Conservation (phyloP, 345 rosid species). For the Eucalyptus curtisii region DNA sequence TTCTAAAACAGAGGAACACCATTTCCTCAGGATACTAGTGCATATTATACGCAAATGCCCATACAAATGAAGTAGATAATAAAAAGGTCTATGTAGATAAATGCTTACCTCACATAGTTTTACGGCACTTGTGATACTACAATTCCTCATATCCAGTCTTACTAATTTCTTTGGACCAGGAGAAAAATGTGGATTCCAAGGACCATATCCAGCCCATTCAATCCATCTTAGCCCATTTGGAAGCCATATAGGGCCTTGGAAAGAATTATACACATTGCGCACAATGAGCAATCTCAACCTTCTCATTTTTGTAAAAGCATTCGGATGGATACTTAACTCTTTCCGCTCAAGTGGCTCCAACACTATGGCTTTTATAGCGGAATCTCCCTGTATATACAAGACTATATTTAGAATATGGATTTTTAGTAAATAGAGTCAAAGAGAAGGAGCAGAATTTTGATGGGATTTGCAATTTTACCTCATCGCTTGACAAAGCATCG, state of each 20-base stretch:
- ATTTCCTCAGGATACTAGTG: too few species aligned
- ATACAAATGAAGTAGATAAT: neutral
- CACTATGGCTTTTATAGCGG: neutral
- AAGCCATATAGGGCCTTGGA: neutral
- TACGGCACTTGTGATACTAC: rapidly evolving
- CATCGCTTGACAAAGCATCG: neutral
- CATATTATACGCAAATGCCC: too few species aligned
- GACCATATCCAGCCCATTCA: rapidly evolving
- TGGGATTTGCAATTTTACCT: neutral
- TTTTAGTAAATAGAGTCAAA: neutral
- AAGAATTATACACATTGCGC: neutral
- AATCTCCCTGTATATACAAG: neutral
- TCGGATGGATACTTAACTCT: too few species aligned
- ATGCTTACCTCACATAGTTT: neutral
- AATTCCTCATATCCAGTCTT: neutral
- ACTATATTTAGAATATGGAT: neutral
- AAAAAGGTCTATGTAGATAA: neutral
- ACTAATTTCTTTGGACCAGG: neutral
- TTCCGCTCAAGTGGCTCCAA: rapidly evolving
- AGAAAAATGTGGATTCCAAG: rapidly evolving
- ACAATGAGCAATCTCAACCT: neutral
- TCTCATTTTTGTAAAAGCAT: neutral
- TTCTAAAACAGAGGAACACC: too few species aligned
- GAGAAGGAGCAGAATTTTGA: neutral
- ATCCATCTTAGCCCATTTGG: neutral